Conservation (phyloP, 345 rosid species). For the Conringia planisiliqua region DNA sequence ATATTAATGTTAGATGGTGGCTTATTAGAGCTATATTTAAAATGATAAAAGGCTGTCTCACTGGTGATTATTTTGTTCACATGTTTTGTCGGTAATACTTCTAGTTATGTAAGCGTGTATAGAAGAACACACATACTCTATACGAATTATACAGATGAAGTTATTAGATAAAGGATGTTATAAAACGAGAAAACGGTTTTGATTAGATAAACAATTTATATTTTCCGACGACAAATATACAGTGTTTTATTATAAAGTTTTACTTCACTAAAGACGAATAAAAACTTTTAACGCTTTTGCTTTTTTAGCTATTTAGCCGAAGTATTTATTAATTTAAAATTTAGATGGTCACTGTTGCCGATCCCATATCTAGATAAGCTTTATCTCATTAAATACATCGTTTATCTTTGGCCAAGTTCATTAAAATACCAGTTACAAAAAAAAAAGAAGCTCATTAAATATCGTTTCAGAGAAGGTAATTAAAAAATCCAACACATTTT, state of each 20-base stretch:
- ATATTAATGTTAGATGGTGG: background rate
- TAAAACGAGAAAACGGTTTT: background rate
- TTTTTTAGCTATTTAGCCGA: background rate
- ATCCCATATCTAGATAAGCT: background rate
- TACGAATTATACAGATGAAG: background rate
- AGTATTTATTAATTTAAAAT: background rate
- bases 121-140: background rate
- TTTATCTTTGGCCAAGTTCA: background rate
- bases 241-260: background rate
- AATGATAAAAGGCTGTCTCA: slow-evolving; percentile 30
- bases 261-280: slow-evolving; percentile 12
- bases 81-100: slow-evolving; percentile 30
- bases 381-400: background rate
- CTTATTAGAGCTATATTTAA: slow-evolving; percentile 8
- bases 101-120: slow-evolving; percentile 17
- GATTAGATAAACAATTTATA: background rate
- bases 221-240: background rate
- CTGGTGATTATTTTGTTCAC: slow-evolving; percentile 16
- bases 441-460: background rate
- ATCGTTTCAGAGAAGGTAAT: slow-evolving; percentile 1
- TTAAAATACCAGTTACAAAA: too few species aligned
- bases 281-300: background rate
- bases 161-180: background rate
- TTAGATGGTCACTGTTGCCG: slow-evolving; percentile 1
- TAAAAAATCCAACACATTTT: background rate